A percentile compares a stretch with the other conserved stretches of the same genome.
Evolutionary conservation across 2,329 filamentous ascomycete species (phyloP).

Genomic region (Stylonectria norvegica): DNA sequence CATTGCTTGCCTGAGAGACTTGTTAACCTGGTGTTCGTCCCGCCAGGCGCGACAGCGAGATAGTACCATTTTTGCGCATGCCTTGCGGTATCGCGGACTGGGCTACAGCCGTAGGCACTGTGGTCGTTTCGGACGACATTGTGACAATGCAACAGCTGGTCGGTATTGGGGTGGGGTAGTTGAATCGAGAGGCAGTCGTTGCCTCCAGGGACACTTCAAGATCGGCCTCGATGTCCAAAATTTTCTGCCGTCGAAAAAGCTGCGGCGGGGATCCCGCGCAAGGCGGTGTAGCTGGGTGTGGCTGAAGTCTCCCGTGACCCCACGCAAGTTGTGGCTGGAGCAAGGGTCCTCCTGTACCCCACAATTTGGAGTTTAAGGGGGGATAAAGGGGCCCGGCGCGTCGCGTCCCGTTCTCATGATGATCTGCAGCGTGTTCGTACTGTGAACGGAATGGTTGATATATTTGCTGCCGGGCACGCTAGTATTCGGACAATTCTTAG

Average conservation of each 20-base stretch:
- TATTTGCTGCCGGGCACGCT: no score
- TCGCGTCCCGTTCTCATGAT: no score
- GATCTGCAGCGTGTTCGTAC: no score
- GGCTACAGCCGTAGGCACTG: constrained; percentile 32
- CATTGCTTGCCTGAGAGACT: constrained; percentile 81
- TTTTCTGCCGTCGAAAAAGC: constrained; percentile 27
- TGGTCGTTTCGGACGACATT: constrained; percentile 42
- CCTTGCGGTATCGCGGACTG: constrained; percentile 48
- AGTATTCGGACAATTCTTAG: no score
- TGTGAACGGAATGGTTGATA: no score
- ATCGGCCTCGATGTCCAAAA: constrained; percentile 15
- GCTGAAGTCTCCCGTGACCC: constrained; percentile 7
- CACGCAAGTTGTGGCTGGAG: constrained; percentile 6
- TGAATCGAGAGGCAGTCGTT: no score
- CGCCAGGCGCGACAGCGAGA: background rate
- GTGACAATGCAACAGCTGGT: constrained; percentile 18
- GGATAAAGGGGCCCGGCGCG: constrained; percentile 20
- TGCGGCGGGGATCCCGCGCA: constrained; percentile 12
- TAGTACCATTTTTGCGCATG: constrained; percentile 78
- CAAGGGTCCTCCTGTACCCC: constrained; percentile 22
- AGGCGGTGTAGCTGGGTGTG: constrained; percentile 22
- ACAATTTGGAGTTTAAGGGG: constrained; percentile 19
- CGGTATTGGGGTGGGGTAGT: no score
- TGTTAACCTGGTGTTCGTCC: constrained; percentile 10
- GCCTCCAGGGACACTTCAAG: constrained; percentile 5